phyloP scores from a whole-genome alignment of 208 protist species.

The Crithidia acanthocephali region DNA sequence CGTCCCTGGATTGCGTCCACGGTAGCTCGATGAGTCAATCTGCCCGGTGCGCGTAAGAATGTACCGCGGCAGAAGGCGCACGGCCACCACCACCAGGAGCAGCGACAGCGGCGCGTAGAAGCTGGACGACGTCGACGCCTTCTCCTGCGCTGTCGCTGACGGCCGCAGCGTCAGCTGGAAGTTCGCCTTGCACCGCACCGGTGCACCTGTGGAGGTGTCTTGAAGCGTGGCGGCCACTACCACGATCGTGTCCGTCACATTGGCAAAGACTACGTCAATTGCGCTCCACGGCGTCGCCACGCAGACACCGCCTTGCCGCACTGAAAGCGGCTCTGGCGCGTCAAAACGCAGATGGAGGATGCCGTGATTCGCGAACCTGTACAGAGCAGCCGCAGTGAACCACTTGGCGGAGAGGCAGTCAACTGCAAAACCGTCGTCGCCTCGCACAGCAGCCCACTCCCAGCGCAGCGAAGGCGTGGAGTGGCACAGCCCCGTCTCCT shows the following conservation, averaged over 20 bases:
- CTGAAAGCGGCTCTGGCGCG: constrained; percentile 20
- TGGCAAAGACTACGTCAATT: constrained; percentile 28
- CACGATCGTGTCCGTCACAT: constrained; percentile 10
- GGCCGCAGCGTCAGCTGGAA: constrained; percentile 39
- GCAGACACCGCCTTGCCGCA: constrained; percentile 28
- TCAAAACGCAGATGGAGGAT: constrained; percentile 23
- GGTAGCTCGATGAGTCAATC: constrained; percentile 30
- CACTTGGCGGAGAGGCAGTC: constrained; percentile 4
- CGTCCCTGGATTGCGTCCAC: constrained; percentile 17
- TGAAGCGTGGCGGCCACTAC: constrained; percentile 30
- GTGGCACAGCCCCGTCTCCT: constrained; percentile 19
- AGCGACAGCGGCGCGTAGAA: constrained; percentile 26
- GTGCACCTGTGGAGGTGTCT: not conserved
- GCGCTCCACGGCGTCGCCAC: constrained; percentile 26
- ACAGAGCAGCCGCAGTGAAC: constrained; percentile 8
- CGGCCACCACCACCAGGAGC: constrained; percentile 42
- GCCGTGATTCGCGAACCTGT: not conserved
- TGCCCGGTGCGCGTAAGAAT: constrained; percentile 38
- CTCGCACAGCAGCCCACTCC: constrained; percentile 2
- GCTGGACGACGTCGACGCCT: not conserved
- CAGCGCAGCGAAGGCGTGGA: not conserved
- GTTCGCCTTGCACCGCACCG: constrained; percentile 26
- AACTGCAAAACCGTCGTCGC: not conserved
- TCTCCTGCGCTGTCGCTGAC: not conserved
- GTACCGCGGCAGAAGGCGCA: constrained; percentile 44